Conservation (phyloP, 441 rosid species). For the Omphalea diandra region DNA sequence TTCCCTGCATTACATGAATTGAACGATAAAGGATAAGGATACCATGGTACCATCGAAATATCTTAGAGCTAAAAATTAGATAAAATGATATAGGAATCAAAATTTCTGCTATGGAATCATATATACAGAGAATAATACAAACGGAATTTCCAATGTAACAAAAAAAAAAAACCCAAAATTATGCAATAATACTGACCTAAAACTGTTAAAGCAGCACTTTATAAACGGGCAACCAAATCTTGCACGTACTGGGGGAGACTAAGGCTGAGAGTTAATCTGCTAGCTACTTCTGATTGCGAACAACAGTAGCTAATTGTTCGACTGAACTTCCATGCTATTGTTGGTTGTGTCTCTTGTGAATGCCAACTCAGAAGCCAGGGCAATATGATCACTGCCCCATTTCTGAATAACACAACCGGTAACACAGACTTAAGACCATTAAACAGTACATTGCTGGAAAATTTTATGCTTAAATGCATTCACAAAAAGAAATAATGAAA, state of each 20-base stretch:
- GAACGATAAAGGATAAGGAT: neutral
- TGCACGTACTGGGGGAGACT: neutral
- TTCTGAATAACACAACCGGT: constrained; percentile 44
- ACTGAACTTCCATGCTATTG: neutral
- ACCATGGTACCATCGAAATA: neutral
- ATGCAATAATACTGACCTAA: constrained; percentile 5
- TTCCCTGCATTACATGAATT: neutral
- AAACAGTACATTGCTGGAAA: neutral
- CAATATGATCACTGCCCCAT: constrained; percentile 99
- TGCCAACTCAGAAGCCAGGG: constrained; percentile 82
- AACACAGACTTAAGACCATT: neutral
- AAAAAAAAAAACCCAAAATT: too few species aligned
- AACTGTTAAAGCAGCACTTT: too few species aligned
- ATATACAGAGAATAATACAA: neutral
- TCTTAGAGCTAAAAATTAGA: neutral
- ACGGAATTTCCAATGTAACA: too few species aligned
- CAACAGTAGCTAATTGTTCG: neutral
- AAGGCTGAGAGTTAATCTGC: neutral
- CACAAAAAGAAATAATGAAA: neutral
- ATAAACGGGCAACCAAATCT: neutral
- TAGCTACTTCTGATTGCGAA: constrained; percentile 7
- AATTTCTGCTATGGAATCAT: neutral
- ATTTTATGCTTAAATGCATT: neutral
- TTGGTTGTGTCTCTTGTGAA: constrained; percentile 32
- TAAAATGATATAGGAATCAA: neutral